Base-by-base conservation (phyloP, 306 rosid genomes). In the Bauhinia variegata region DNA sequence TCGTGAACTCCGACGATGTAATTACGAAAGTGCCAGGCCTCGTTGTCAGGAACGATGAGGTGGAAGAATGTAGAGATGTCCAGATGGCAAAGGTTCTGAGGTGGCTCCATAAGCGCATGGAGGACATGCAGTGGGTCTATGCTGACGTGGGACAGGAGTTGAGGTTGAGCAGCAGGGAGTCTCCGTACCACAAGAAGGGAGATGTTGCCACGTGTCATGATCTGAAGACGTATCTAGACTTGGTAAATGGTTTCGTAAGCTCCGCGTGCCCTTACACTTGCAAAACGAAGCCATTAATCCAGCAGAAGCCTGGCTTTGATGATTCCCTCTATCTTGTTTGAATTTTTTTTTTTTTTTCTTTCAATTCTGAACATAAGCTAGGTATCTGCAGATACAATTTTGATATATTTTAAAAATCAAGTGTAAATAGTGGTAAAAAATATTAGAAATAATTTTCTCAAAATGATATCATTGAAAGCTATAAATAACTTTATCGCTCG, bases 111-210 rank as follows among this genome's bases (percentile, higher is more conserved):
- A 65, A 60, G 80, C 53, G 78, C 6, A 76, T 91, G 18, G 80
- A 84, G 75, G 85, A 81, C 14, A 72, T 82, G 13, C 87, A 59
- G 23, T 80, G 88, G 87, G 79, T 75, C 32, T 88, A 88, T 34
- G 85, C 97, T 4, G 95, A 91, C 13, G 87, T 91, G 4, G 97
- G 97, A 16, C 83, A 79, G 38, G 97, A 91, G 59, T 60, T 91
- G 30, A 70, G 83, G 17, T 65, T 91, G 0, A 78, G 91, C n/a
- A 88, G 88, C 69, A 79, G 76, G 62, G 84, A 83, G 58, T 91
- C 86, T 0, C 83, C 91, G 2, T 53, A 58, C 55, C 38, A 74
- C 18, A 70, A 44, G 70, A 75, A 60, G 28, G 30, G 67, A n/a
- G 74, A 79, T 56, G 52, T 74, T 0, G 83, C 80, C 80, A 79